Conservation (phyloP, 2,329 filamentous ascomycete species). For the Ophiostoma montium region DNA sequence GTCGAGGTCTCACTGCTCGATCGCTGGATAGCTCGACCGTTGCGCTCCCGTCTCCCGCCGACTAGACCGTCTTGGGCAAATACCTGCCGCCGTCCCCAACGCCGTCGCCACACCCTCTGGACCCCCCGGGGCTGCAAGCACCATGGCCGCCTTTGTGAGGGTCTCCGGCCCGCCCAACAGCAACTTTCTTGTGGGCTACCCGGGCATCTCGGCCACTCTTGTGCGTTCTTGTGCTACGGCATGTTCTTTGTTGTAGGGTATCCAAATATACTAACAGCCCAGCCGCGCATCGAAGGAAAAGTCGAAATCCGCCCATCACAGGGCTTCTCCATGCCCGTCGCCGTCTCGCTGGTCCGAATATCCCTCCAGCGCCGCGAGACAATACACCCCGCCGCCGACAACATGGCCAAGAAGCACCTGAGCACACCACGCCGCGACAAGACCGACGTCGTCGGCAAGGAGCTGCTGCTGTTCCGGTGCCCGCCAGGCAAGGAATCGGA, state of each 20-base stretch:
- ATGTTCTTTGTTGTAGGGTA: not conserved
- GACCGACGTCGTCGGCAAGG: constrained; percentile 86
- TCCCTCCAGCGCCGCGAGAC: constrained; percentile 86
- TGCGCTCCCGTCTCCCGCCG: not conserved
- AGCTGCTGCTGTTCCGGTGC: constrained; percentile 83
- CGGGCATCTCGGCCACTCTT: constrained; percentile 92
- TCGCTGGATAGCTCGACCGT: no score
- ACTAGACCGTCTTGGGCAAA: no score
- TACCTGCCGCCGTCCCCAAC: not conserved
- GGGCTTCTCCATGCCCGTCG: constrained; percentile 77
- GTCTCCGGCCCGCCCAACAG: constrained; percentile 95
- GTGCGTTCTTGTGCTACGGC: constrained; percentile 43
- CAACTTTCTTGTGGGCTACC: constrained; percentile 92
- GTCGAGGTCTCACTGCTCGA: no score
- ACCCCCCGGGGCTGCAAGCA: constrained; percentile 12
- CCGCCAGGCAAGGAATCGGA: constrained; percentile 72
- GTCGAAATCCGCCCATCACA: constrained; percentile 85
- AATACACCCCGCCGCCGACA: constrained; percentile 92
- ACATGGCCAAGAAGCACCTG: constrained; percentile 80
- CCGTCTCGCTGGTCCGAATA: constrained; percentile 86
- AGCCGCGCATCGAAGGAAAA: constrained; percentile 96
- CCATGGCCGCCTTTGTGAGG: constrained; percentile 51
- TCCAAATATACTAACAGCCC: constrained; percentile 2
- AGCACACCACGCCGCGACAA: constrained; percentile 83
- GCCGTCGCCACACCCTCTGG: constrained; percentile 3